phyloP scores from a whole-genome alignment of 495 filamentous ascomycete genomes.

The Friedmanniomyces endolithicus region DNA sequence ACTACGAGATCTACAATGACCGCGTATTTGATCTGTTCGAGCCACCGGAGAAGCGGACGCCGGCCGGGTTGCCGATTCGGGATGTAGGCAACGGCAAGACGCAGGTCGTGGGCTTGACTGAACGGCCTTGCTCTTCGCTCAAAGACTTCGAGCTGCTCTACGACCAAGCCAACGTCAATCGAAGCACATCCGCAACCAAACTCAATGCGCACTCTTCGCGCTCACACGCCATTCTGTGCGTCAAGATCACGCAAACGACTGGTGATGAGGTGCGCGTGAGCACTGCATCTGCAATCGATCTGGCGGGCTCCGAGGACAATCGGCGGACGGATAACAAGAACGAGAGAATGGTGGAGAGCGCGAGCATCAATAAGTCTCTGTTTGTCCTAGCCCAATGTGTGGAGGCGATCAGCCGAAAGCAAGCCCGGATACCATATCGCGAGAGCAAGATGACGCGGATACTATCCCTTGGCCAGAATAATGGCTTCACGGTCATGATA shows the following conservation, averaged over 20 bases:
- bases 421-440: constrained; percentile 75
- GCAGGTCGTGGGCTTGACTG: constrained; percentile 79
- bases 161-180: constrained; percentile 86
- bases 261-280: constrained; percentile 60
- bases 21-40: constrained; percentile 82
- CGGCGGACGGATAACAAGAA: constrained; percentile 87
- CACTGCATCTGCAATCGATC: constrained; percentile 86
- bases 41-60: constrained; percentile 75
- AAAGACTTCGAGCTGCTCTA: constrained; percentile 91
- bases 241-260: constrained; percentile 68
- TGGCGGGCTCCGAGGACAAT: constrained; percentile 95
- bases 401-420: constrained; percentile 76
- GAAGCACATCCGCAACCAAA: constrained; percentile 87
- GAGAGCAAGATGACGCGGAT: constrained; percentile 98
- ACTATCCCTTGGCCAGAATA: constrained; percentile 83
- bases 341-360: constrained; percentile 86
- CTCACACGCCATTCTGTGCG: constrained; percentile 85
- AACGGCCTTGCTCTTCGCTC: constrained; percentile 68
- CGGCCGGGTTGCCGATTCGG: constrained; percentile 74
- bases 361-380: constrained; percentile 94
- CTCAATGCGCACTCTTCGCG: constrained; percentile 89
- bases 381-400: constrained; percentile 94
- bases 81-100: constrained; percentile 77
- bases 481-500: constrained; percentile 92
- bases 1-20: constrained; percentile 95